Evolutionary conservation across 1,284 basidiomycete species (phyloP).

Genomic region (Ceraceosorus guamensis): DNA sequence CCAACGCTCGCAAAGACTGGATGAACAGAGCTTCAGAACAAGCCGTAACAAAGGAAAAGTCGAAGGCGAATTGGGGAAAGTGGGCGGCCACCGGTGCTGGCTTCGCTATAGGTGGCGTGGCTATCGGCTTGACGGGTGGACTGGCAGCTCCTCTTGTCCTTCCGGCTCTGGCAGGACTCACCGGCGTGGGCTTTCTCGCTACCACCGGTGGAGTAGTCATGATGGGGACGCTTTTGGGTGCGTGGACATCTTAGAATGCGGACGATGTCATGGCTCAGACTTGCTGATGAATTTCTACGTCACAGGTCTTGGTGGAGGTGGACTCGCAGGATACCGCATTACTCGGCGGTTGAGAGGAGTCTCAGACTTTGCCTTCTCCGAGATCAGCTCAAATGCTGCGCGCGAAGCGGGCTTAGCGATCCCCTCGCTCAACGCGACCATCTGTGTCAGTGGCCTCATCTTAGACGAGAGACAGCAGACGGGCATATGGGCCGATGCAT

Average conservation of each 20-base stretch:
- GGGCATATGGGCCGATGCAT: conserved; percentile 20
- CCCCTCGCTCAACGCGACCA: conserved; percentile 38
- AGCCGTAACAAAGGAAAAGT: conserved; percentile 26
- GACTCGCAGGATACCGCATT: conserved; percentile 38
- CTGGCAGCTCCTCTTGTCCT: conserved; percentile 37
- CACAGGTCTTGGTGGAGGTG: conserved; percentile 28
- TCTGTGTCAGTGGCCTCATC: conserved; percentile 35
- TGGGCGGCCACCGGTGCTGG: conserved; percentile 35
- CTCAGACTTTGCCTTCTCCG: conserved; percentile 7
- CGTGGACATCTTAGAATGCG: too few relatives aligned
- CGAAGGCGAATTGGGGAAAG: conserved; percentile 32
- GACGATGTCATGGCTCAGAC: too few relatives aligned
- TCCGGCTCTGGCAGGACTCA: conserved; percentile 35
- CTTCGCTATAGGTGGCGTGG: conserved; percentile 27
- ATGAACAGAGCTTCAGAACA: conserved; percentile 33
- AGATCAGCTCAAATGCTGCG: conserved; percentile 21
- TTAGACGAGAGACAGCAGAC: conserved; percentile 27
- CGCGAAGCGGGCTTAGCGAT: conserved; percentile 24
- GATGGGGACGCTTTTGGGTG: conserved; percentile 35
- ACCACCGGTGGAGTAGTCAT: conserved; percentile 37
- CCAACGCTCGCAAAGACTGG: conserved; percentile 20
- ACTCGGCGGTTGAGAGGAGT: conserved; percentile 32
- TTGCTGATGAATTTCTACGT: too few relatives aligned
- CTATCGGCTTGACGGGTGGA: conserved; percentile 39
- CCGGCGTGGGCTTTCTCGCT: conserved; percentile 32